phyloP scores from a whole-genome alignment of 345 rosid genomes.

The Bretschneidera sinensis region DNA sequence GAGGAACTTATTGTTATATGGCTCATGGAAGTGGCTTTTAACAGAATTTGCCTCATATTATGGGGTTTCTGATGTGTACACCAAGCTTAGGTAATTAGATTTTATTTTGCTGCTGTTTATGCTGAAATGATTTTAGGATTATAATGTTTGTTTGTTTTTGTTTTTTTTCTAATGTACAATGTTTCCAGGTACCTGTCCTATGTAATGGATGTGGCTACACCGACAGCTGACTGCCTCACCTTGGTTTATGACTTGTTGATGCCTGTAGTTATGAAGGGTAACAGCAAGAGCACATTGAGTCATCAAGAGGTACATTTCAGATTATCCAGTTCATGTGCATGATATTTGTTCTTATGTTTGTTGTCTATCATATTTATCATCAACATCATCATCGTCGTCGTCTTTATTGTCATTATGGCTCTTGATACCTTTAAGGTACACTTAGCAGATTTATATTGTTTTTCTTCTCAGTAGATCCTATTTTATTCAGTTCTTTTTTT shows the following conservation, averaged over 20 bases:
- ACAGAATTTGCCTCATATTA: conserved; percentile 88
- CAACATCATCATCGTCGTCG: neutral
- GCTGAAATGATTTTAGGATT: neutral
- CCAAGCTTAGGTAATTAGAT: conserved; percentile 66
- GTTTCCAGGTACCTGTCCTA: conserved; percentile 81
- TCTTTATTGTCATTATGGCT: neutral
- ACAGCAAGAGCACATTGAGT: conserved; percentile 72
- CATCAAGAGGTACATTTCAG: conserved; percentile 83
- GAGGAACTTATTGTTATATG: conserved; percentile 69
- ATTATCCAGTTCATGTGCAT: neutral
- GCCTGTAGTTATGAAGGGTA: conserved; percentile 89
- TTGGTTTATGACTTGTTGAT: conserved; percentile 75
- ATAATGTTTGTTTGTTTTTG: neutral
- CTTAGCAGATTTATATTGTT: neutral
- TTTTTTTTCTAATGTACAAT: conserved; percentile 10
- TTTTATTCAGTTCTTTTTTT: conserved; percentile 9
- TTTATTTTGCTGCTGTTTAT: conserved; percentile 2
- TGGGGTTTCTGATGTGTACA: conserved; percentile 87
- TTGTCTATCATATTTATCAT: neutral
- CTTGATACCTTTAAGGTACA: neutral
- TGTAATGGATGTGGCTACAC: conserved; percentile 97
- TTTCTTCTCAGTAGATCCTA: conserved; percentile 4
- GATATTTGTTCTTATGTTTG: neutral
- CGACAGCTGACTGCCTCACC: conserved; percentile 89
- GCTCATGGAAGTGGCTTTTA: conserved; percentile 97